Evolutionary conservation across 306 rosid genomes (phyloP).

Genomic region (Luffa acutangula): DNA sequence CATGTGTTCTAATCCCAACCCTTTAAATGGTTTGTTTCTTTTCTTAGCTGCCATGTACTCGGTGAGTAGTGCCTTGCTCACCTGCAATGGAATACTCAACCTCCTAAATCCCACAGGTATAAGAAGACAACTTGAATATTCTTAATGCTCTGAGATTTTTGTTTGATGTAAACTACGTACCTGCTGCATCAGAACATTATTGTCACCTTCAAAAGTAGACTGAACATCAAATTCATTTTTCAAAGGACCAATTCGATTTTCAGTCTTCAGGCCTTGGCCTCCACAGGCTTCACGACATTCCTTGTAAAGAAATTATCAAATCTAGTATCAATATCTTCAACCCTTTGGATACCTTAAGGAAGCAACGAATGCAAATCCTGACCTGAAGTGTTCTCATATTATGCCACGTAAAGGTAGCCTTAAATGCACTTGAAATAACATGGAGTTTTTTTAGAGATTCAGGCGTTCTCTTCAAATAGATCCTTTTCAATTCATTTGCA

Average conservation of each 20-base stretch:
- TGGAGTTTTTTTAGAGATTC: slow-evolving; percentile 62
- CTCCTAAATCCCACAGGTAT: background rate
- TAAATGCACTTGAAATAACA: slow-evolving; percentile 84
- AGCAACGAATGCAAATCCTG: slow-evolving; percentile 9
- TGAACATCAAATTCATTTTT: slow-evolving; percentile 83
- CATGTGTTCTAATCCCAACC: slow-evolving; percentile 87
- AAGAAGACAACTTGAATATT: background rate
- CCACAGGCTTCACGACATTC: slow-evolving; percentile 98
- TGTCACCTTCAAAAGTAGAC: slow-evolving; percentile 97
- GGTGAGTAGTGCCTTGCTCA: slow-evolving; percentile 81
- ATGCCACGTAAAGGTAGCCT: slow-evolving; percentile 88
- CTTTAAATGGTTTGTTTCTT: slow-evolving; percentile 55
- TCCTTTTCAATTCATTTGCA: slow-evolving; percentile 52
- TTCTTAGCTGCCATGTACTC: slow-evolving; percentile 49
- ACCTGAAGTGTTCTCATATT: slow-evolving; percentile 89
- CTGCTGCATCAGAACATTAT: slow-evolving; percentile 97
- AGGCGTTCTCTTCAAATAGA: slow-evolving; percentile 59
- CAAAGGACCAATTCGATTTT: slow-evolving; percentile 68
- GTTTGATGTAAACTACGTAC: slow-evolving; percentile 18
- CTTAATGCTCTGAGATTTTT: background rate
- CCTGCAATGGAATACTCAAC: slow-evolving; percentile 34
- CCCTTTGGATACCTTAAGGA: background rate
- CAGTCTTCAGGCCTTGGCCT: slow-evolving; percentile 86
- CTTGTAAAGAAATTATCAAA: slow-evolving; percentile 26
- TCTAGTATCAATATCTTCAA: background rate